These are phyloP conservation scores for Pinus albicaulis DNA, from an alignment of 75 land plant genomes.

Conservation along the genomic window DNA sequence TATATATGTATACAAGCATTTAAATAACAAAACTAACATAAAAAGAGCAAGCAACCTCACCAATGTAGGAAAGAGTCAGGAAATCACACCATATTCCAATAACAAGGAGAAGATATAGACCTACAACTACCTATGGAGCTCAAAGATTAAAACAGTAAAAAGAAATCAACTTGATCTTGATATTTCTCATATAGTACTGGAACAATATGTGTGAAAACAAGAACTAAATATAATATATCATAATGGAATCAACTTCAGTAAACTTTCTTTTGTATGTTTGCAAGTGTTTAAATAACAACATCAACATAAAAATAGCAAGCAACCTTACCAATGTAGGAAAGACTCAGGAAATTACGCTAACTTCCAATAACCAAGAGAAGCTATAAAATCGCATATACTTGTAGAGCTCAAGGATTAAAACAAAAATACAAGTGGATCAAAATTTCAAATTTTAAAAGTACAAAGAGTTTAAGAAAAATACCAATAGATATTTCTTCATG, in stretches of 20 bases:
- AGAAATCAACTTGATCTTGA: conserved; percentile 55
- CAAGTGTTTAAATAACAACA: background rate
- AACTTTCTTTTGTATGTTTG: background rate
- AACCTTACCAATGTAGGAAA: conserved; percentile 30
- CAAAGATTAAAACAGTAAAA: no score
- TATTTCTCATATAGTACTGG: conserved; percentile 67
- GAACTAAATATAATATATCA: conserved; percentile 3
- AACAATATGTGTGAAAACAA: conserved; percentile 29
- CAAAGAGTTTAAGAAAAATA: conserved; percentile 3
- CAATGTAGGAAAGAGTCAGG: no score
- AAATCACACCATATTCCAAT: no score
- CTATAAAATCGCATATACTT: conserved; percentile 36
- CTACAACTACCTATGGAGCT: no score
- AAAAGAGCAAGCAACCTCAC: no score
- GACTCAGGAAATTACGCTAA: conserved; percentile 36
- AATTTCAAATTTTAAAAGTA: background rate
- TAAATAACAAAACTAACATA: no score
- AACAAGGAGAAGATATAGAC: no score
- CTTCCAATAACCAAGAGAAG: conserved; percentile 32
- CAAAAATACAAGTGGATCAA: background rate
- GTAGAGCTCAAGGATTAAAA: background rate
- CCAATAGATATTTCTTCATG: conserved; percentile 25
- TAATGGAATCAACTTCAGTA: background rate
- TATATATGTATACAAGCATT: no score
- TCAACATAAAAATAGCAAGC: background rate